Evolutionary conservation across 2,329 filamentous ascomycete genomes (phyloP), one percentile per base, ranked within the genome.

Genomic region (Aspergillus versicolor): DNA sequence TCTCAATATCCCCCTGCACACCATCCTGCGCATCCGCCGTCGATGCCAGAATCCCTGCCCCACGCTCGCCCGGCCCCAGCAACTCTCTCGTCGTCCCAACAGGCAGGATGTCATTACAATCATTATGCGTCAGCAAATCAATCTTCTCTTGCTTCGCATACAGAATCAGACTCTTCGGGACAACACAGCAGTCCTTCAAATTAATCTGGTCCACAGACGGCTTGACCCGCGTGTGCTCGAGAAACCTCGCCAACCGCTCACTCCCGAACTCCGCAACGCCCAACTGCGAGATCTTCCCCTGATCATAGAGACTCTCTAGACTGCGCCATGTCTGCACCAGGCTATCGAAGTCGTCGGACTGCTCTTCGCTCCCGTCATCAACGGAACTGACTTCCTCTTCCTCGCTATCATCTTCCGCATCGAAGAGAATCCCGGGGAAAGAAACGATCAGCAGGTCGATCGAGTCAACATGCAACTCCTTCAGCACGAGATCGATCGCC

Each of bases 131-230:
- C 54, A 97, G 80, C 56, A 99, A 79, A 73, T 97, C 91, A 60
- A 99, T 92, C 19, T 85, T 82, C 70, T 92, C 82, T 62, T 88
- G 81, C 73, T 91, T 92, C n/a, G 93, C 93, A 66, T 95, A 88
- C 67, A 89, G 77, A 58, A 92, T 87, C 61, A 99, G 82, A 12
- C 91, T 88, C 67, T 92, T 92, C 8, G 94, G 94, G 43, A 97
- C 94, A 46, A 92, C 93, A 76, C 94, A 99, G 79, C 93, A 97
- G 75, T 97, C 91, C 66, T 90, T 88, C 50, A 96, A 85, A 72
- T 97, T 97, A 81, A 99, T 96, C 81, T 99, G 94, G 74, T 97
- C 87, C 41, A 97, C 93, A 19, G 85, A 84, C 0, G 94, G 94
- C 64, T 84, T 84, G 59, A 96, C 80, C 41, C 79, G 81, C 21